phyloP scores from a whole-genome alignment of 2,329 filamentous ascomycete species.

The Hypocreales sp. region DNA sequence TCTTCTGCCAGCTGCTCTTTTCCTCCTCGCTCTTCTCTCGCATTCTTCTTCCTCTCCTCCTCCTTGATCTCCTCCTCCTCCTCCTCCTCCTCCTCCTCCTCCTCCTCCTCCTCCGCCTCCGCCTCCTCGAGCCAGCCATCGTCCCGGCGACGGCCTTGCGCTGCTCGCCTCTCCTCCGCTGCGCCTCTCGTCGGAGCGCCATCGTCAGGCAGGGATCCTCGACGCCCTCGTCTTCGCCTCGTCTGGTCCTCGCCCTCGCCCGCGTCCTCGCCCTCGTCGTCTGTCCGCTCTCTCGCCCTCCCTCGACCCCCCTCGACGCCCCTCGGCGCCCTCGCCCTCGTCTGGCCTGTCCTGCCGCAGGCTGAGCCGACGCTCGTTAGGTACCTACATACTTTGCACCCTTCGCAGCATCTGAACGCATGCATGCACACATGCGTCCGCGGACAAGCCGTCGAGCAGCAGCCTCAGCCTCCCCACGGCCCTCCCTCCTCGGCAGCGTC shows the following conservation, averaged over 20 bases:
- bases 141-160: no score
- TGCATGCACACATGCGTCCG: no score
- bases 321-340: neutral
- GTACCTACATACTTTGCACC: no score
- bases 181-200: neutral
- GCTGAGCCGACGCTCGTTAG: neutral
- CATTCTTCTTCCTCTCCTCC: neutral
- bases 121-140: neutral
- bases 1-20: neutral
- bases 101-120: neutral
- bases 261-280: neutral
- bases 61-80: neutral
- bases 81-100: neutral
- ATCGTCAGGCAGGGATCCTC: no score
- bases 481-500: neutral
- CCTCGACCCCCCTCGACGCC: neutral
- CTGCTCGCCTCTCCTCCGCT: neutral
- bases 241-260: neutral
- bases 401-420: no score
- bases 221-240: neutral
- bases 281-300: neutral
- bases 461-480: neutral
- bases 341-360: neutral
- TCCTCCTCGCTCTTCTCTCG: neutral
- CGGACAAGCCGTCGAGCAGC: conserved; percentile 1